Evolutionary conservation across 441 rosid genomes (phyloP).

Genomic region (Adansonia rubrostipa): DNA sequence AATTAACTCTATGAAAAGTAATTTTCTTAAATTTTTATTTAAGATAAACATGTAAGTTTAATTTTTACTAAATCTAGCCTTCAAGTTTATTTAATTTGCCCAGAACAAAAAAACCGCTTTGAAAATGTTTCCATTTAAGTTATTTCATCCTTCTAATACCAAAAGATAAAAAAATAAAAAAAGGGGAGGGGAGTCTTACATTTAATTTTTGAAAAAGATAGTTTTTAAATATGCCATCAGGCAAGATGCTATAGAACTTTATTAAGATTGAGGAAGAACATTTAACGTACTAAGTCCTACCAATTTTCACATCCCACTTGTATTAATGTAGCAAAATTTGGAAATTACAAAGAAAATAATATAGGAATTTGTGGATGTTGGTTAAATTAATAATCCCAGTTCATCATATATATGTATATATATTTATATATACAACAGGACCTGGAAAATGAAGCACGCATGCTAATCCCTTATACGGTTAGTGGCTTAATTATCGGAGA

Average conservation of each 20-base stretch:
- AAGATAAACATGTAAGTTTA: neutral
- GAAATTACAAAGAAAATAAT: too few species aligned
- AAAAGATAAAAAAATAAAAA: neutral
- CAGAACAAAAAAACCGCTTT: too few species aligned
- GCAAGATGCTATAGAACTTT: neutral
- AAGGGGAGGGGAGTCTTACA: neutral
- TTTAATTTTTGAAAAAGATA: neutral
- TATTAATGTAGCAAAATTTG: too few species aligned
- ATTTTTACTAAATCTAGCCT: neutral
- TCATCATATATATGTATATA: too few species aligned
- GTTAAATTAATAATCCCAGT: too few species aligned
- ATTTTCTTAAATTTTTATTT: too few species aligned
- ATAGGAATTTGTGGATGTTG: too few species aligned
- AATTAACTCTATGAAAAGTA: neutral
- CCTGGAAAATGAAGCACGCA: neutral
- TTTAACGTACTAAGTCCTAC: neutral
- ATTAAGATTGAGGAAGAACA: neutral
- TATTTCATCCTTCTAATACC: too few species aligned
- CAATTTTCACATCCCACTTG: neutral
- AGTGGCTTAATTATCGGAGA: neutral
- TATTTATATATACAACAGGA: too few species aligned
- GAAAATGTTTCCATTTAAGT: too few species aligned
- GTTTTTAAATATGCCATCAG: neutral
- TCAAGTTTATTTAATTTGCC: neutral
- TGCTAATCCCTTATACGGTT: neutral